Base-by-base conservation (phyloP, 257 asterid species). In the Jacaranda copaia region DNA sequence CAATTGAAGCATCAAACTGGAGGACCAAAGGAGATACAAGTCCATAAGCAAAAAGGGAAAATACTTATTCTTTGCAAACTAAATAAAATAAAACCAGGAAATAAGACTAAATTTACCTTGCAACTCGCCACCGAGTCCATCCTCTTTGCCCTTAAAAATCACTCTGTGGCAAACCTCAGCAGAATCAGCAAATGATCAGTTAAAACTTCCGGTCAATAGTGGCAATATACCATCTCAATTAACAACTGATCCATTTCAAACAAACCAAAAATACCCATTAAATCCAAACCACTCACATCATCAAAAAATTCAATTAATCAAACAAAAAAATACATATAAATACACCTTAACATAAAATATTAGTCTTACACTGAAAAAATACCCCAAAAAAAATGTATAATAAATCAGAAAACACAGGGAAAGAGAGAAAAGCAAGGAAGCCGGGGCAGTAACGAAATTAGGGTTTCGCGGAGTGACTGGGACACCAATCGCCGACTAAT, bases 111-210 rank as follows among this genome's bases (percentile, higher is more conserved):
- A 42, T 70, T 71, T 68, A 84, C 88, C 88, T 78, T 81, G 82
- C 85, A 84, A 49, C 80, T 62, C 16, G 74, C 68, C 76, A 75
- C 85, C 72, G 52, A 68, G 63, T 81, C 87, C 87, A 84, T 84
- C 49, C 72, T 81, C 69, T 70, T 18, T 6, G 68, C 77, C 72
- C 45, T 15, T 25, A 45, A 42, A 52, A 72, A 58, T 74, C 75
- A 53, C 73, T 73, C 82, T 60, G 68, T 75, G 64, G 60, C 68
- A 68, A 74, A 68, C 63, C 38, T 35, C 76, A 59, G 65, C 78
- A 64, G 59, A 80, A 75, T 59, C 77, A 68, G 63, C 65, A 62
- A 75, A 48, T 46, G 53, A 73, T 80, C 80, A 62, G 48, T 58
- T 49, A 60, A 59, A 80, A 58, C 63, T 76, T 9, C 59, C 35